Evolutionary conservation across 305 asterid species (phyloP).

Genomic region (Salvia sclarea): DNA sequence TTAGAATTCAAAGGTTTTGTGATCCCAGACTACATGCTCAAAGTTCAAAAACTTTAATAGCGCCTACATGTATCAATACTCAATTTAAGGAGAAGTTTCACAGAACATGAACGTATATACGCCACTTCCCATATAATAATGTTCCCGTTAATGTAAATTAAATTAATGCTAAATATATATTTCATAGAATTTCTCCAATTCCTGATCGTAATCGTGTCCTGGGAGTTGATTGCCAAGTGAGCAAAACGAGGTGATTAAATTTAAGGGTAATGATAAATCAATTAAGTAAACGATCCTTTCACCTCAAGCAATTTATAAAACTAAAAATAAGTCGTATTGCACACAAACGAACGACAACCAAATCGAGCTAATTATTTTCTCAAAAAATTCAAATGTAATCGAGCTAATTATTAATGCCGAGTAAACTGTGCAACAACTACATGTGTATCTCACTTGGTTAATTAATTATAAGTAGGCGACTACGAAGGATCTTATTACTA

Average conservation of each 20-base stretch:
- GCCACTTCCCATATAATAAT: too few species aligned
- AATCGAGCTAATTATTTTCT: background rate
- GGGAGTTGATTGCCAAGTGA: background rate
- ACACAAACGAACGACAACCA: background rate
- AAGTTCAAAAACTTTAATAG: too few species aligned
- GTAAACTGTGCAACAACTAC: background rate
- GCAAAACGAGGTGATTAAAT: background rate
- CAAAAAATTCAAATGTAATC: too few species aligned
- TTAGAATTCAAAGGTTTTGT: too few species aligned
- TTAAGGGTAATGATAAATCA: background rate
- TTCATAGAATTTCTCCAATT: too few species aligned
- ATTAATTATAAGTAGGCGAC: background rate
- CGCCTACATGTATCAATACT: too few species aligned
- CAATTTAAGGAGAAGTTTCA: too few species aligned
- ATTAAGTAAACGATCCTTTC: background rate
- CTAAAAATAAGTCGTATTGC: background rate
- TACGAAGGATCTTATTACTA: background rate
- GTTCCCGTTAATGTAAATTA: too few species aligned
- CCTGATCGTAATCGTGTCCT: background rate
- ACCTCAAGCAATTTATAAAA: background rate
- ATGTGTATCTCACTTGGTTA: background rate
- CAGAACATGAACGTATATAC: too few species aligned
- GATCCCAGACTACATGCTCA: too few species aligned
- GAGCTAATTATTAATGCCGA: too few species aligned
- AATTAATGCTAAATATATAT: too few species aligned